Percentiles rank a stretch among this genome's conserved stretches.
Conservation (phyloP, 208 protist species). For the Novymonas esmeraldas region DNA sequence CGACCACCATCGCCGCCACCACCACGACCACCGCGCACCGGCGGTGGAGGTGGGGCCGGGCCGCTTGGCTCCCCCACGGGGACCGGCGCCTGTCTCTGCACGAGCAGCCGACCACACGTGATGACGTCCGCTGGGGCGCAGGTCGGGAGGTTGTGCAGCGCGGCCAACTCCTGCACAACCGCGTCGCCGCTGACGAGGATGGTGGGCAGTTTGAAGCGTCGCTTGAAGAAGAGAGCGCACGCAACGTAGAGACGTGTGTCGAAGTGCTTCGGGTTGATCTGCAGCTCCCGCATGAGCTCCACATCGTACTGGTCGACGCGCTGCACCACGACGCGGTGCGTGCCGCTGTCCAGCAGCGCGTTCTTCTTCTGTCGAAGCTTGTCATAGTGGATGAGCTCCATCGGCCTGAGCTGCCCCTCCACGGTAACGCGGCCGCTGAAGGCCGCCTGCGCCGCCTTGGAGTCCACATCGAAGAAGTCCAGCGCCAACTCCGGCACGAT, state of each 20-base stretch:
- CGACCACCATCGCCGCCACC: too few species aligned
- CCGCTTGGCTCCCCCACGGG: background rate
- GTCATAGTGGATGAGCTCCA: conserved; percentile 20
- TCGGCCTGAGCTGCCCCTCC: conserved; percentile 9
- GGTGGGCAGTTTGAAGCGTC: background rate
- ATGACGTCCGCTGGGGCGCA: conserved; percentile 8
- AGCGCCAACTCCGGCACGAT: conserved; percentile 31
- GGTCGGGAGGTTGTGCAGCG: conserved; percentile 3
- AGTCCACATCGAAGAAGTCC: conserved; percentile 29
- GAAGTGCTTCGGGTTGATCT: conserved; percentile 7
- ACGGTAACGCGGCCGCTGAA: background rate
- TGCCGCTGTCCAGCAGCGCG: conserved; percentile 6
- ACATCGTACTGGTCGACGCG: conserved; percentile 32
- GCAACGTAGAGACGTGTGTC: conserved; percentile 29
- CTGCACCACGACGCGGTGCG: conserved; percentile 23
- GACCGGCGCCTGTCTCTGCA: background rate
- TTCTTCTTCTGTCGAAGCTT: conserved; percentile 19
- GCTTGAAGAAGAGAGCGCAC: conserved; percentile 33
- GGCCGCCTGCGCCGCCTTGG: background rate
- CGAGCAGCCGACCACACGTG: conserved; percentile 7
- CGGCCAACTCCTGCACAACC: conserved; percentile 1
- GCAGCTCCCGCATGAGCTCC: conserved; percentile 15
- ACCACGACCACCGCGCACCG: too few species aligned
- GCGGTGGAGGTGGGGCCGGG: background rate
- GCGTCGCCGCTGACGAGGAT: conserved; percentile 10